phyloP scores from a whole-genome alignment of 805 yeast genomes.

The Wickerhamomyces strasburgensis region DNA sequence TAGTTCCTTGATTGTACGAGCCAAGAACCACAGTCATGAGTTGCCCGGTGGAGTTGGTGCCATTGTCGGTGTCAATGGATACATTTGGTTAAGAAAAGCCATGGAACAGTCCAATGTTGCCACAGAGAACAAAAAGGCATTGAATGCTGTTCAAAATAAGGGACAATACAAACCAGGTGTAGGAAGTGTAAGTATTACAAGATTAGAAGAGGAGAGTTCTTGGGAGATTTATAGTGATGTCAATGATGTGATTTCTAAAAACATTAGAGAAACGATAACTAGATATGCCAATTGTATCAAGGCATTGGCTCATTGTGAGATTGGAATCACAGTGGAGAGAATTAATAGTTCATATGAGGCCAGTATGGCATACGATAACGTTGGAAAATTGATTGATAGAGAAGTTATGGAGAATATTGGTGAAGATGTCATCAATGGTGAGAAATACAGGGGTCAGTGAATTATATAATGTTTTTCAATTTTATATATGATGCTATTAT shows the following conservation, averaged over 20 bases:
- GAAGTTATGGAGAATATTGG: conserved; percentile 73
- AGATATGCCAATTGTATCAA: conserved; percentile 81
- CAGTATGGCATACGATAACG: conserved; percentile 66
- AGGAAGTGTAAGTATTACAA: conserved; percentile 67
- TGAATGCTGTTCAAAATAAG: conserved; percentile 25
- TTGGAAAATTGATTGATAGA: conserved; percentile 67
- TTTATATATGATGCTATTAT: not conserved
- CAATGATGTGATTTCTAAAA: conserved; percentile 64
- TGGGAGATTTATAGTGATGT: conserved; percentile 93
- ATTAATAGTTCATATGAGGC: conserved; percentile 83
- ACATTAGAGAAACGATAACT: conserved; percentile 67
- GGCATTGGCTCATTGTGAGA: conserved; percentile 77
- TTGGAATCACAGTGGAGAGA: conserved; percentile 82
- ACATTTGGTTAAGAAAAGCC: conserved; percentile 83
- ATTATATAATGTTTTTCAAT: not conserved
- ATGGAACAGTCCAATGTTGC: conserved; percentile 24
- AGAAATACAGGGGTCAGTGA: conserved; percentile 64
- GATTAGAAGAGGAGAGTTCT: conserved; percentile 87
- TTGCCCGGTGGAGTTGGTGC: conserved; percentile 93
- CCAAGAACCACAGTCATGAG: conserved; percentile 81
- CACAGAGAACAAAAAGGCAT: conserved; percentile 28
- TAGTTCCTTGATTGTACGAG: conserved; percentile 72
- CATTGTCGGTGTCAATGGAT: conserved; percentile 93
- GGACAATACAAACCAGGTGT: conserved; percentile 48
- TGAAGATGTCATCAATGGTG: conserved; percentile 61